Evolutionary conservation across 2,329 filamentous ascomycete species (phyloP).

Genomic region (Ampelomyces quisqualis): DNA sequence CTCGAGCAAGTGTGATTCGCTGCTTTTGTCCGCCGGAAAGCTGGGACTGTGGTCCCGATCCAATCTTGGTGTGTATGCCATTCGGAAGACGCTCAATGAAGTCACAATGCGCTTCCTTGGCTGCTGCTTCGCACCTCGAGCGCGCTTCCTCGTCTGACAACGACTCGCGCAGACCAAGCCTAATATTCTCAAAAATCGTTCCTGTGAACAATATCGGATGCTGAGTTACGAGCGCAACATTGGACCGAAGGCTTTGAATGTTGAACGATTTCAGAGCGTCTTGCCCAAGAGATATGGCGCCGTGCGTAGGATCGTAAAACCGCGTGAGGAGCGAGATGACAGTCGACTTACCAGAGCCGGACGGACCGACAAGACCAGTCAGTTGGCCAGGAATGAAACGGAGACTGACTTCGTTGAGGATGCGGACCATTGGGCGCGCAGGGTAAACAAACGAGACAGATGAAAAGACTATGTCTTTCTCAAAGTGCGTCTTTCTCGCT

Average conservation of each 20-base stretch:
- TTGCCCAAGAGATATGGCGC: slow-evolving; percentile 30
- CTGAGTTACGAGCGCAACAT: slow-evolving; percentile 39
- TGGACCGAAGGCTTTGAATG: slow-evolving; percentile 33
- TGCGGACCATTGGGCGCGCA: slow-evolving; percentile 45
- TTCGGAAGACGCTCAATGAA: slow-evolving; percentile 40
- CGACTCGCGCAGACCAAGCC: slow-evolving; percentile 28
- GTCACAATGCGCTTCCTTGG: slow-evolving; percentile 56
- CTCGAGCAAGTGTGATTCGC: slow-evolving; percentile 41
- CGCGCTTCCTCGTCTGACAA: slow-evolving; percentile 43
- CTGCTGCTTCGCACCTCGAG: slow-evolving; percentile 51
- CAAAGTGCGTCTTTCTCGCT: slow-evolving; percentile 21
- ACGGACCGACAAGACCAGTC: slow-evolving; percentile 50
- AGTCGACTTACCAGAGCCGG: slow-evolving; percentile 50
- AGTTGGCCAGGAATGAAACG: slow-evolving; percentile 44
- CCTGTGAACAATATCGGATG: slow-evolving; percentile 38
- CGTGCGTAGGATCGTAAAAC: slow-evolving; percentile 41
- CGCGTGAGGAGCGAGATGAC: slow-evolving; percentile 47
- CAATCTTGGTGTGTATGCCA: slow-evolving; percentile 37
- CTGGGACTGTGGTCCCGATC: slow-evolving; percentile 36
- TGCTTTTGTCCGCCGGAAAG: slow-evolving; percentile 45
- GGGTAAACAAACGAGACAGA: slow-evolving; percentile 49
- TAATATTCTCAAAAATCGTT: slow-evolving; percentile 42
- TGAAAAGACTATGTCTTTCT: slow-evolving; percentile 39
- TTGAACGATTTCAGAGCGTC: slow-evolving; percentile 32
- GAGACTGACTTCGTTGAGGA: slow-evolving; percentile 44